Evolutionary conservation across 495 filamentous ascomycete species (phyloP).

Genomic region (Penicillium coprophilum): DNA sequence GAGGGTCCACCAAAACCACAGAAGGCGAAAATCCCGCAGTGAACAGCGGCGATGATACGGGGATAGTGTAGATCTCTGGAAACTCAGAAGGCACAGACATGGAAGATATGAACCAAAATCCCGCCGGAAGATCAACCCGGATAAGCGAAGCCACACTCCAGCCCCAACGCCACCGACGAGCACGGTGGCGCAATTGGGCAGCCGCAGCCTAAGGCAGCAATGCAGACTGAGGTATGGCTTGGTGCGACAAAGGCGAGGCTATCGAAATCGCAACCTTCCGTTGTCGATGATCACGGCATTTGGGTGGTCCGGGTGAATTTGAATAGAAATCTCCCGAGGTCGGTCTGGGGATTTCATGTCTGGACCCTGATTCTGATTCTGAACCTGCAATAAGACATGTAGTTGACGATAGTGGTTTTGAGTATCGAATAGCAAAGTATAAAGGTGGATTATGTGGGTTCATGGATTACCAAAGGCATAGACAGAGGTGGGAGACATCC

Average conservation of each 20-base stretch:
- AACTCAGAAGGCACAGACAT: conserved; percentile 11
- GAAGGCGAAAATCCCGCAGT: neutral
- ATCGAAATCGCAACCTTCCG: conserved; percentile 23
- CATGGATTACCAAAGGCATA: no score
- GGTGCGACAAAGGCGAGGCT: conserved; percentile 17
- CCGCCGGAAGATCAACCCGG: conserved; percentile 5
- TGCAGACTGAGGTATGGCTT: conserved; percentile 22
- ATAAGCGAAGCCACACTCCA: conserved; percentile 23
- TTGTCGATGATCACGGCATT: conserved; percentile 4
- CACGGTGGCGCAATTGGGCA: conserved; percentile 13
- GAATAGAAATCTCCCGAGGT: no score
- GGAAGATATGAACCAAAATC: conserved; percentile 17
- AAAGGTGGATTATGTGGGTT: conserved; percentile 12
- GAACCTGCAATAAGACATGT: neutral
- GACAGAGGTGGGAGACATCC: conserved; percentile 21
- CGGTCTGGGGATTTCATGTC: neutral
- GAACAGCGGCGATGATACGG: conserved; percentile 12
- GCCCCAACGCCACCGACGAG: conserved; percentile 12
- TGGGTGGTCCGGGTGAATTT: neutral
- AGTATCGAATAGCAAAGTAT: neutral
- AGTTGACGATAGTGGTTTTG: neutral
- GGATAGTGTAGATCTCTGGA: conserved; percentile 6
- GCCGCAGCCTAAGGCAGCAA: neutral
- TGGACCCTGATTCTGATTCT: neutral
- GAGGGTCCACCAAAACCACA: neutral